phyloP scores from a whole-genome alignment of 1,284 basidiomycete genomes.

The Sporisorium reilianum region DNA sequence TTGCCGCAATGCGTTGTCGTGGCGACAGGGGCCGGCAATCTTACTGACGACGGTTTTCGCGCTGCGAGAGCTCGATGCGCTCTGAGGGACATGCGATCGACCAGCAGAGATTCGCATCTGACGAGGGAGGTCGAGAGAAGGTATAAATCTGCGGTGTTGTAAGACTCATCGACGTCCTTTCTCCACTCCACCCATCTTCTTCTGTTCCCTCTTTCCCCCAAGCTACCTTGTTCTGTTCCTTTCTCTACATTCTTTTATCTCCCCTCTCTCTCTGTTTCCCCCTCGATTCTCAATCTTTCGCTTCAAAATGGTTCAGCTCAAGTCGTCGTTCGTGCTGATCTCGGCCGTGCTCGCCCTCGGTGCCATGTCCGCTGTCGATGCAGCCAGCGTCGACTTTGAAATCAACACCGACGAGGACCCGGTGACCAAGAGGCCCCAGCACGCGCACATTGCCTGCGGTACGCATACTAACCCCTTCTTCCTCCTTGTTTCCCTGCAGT shows the following conservation, averaged over 20 bases:
- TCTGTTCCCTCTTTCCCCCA: background rate
- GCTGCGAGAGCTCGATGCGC: no score
- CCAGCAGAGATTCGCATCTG: background rate
- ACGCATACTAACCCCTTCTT: background rate
- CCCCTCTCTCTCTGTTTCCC: background rate
- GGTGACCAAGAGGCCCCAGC: background rate
- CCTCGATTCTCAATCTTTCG: background rate
- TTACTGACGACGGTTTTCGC: no score
- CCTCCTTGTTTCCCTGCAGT: no score
- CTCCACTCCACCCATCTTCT: background rate
- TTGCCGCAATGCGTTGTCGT: no score
- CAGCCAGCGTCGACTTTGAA: background rate
- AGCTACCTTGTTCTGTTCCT: no score
- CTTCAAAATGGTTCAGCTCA: conserved; percentile 1
- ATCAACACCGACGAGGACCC: background rate
- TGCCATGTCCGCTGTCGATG: background rate
- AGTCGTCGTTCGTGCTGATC: background rate
- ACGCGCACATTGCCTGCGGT: conserved; percentile 1
- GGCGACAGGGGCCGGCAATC: no score
- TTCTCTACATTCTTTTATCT: background rate
- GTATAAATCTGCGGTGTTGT: background rate
- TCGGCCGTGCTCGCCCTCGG: background rate
- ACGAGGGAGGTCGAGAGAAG: background rate
- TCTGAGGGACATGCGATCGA: background rate
- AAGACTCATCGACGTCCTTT: background rate